These are phyloP conservation scores for Xanthoparmelia taractica DNA, from an alignment of 495 filamentous ascomycete genomes.

Conservation along the genomic window DNA sequence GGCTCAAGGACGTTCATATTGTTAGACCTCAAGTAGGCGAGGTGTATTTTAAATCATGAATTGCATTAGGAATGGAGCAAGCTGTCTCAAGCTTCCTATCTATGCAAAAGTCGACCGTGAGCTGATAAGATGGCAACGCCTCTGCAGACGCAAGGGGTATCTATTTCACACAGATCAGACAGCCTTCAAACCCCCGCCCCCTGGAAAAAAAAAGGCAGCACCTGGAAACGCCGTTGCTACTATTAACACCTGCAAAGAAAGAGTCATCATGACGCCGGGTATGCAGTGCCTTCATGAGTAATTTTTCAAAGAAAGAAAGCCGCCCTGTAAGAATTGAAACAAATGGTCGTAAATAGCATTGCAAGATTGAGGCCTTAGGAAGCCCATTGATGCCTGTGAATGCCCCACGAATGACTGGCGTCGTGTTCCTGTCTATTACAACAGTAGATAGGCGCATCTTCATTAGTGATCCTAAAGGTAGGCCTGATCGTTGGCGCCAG, in stretches of 20 bases:
- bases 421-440: background rate
- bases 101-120: background rate
- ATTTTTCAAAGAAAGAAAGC: background rate
- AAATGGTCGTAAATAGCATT: background rate
- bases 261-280: background rate
- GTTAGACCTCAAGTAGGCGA: background rate
- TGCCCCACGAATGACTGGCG: background rate
- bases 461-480: background rate
- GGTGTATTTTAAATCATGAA: background rate
- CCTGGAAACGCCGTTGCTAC: background rate
- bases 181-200: too few species aligned
- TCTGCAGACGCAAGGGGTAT: background rate
- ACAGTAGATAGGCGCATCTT: background rate
- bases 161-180: background rate
- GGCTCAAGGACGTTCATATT: background rate
- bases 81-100: background rate
- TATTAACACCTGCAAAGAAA: background rate
- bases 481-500: background rate
- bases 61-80: background rate
- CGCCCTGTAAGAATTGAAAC: background rate
- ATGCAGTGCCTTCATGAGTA: background rate
- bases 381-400: background rate
- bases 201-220: background rate
- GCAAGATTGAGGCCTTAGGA: background rate
- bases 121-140: background rate